phyloP scores from a whole-genome alignment of 371 early-diverging fungal genomes.

The Saksenaea vasiformis region DNA sequence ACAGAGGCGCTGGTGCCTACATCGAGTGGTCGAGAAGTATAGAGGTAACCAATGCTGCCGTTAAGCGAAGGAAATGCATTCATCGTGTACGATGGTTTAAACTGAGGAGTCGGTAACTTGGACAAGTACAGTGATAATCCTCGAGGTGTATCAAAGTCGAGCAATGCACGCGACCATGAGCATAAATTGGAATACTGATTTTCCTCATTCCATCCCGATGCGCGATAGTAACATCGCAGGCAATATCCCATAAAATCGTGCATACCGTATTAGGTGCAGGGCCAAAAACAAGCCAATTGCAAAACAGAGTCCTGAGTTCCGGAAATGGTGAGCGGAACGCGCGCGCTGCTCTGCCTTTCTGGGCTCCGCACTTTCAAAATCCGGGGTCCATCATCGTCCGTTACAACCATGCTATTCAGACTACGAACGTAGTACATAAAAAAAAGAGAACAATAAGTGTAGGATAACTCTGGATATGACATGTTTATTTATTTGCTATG shows the following conservation, averaged over 20 bases:
- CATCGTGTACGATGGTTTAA: slow-evolving; percentile 79
- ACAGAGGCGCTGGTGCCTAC: slow-evolving; percentile 65
- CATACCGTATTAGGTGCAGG: slow-evolving; percentile 40
- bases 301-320: not conserved
- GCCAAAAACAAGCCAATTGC: not conserved
- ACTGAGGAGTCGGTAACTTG: slow-evolving; percentile 71
- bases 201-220: slow-evolving; percentile 77
- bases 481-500: too few relatives aligned
- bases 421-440: too few relatives aligned
- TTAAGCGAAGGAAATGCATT: slow-evolving; percentile 66
- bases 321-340: too few relatives aligned
- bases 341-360: too few relatives aligned
- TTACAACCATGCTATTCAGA: too few relatives aligned
- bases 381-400: too few relatives aligned
- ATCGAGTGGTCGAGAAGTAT: slow-evolving; percentile 70
- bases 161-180: slow-evolving; percentile 69
- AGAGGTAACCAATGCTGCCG: slow-evolving; percentile 82
- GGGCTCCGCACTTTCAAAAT: too few relatives aligned
- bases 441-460: too few relatives aligned
- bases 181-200: slow-evolving; percentile 79
- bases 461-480: too few relatives aligned
- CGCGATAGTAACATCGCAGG: slow-evolving; percentile 74
- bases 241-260: slow-evolving; percentile 86
- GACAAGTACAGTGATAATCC: slow-evolving; percentile 74
- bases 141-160: slow-evolving; percentile 78